A percentile compares a stretch with the other conserved stretches of the same genome.
These are phyloP conservation scores for Pleurotus tuoliensis DNA, from an alignment of 768 basidiomycete genomes.

Conservation along the genomic window DNA sequence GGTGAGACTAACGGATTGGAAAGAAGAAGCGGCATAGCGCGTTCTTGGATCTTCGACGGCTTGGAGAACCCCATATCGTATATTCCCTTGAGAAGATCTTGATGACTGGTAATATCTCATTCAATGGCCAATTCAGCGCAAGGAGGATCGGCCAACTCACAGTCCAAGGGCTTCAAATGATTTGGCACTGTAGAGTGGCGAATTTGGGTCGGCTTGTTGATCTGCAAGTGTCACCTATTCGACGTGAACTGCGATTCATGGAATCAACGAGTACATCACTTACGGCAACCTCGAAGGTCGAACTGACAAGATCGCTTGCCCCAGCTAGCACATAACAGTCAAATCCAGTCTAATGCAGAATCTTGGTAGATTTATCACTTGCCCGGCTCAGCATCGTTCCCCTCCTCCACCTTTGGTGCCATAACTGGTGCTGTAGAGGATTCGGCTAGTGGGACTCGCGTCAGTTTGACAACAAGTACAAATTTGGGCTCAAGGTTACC, in stretches of 20 bases:
- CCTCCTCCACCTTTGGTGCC: conserved; percentile 10
- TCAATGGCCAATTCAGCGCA: background rate
- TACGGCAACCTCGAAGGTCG: conserved; percentile 82
- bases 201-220: conserved; percentile 92
- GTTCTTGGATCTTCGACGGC: conserved; percentile 98
- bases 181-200: conserved; percentile 91
- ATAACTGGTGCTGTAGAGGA: conserved; percentile 13
- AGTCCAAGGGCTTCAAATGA: conserved; percentile 94
- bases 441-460: conserved; percentile 18
- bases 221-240: conserved; percentile 90
- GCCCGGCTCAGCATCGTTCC: conserved; percentile 24
- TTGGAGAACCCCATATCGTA: conserved; percentile 96
- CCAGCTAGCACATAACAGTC: conserved; percentile 15
- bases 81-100: conserved; percentile 88
- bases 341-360: background rate
- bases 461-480: background rate
- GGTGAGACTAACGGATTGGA: conserved; percentile 69
- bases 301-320: conserved; percentile 63
- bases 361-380: background rate
- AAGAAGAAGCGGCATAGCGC: conserved; percentile 88
- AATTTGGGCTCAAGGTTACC: conserved; percentile 11
- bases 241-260: conserved; percentile 6
- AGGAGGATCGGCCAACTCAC: conserved; percentile 42
- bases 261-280: conserved; percentile 17
- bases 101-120: conserved; percentile 44